A percentile compares a stretch with the other conserved stretches of the same genome.
phyloP scores from a whole-genome alignment of 495 filamentous ascomycete species.

The Penicillium cosmopolitanum region DNA sequence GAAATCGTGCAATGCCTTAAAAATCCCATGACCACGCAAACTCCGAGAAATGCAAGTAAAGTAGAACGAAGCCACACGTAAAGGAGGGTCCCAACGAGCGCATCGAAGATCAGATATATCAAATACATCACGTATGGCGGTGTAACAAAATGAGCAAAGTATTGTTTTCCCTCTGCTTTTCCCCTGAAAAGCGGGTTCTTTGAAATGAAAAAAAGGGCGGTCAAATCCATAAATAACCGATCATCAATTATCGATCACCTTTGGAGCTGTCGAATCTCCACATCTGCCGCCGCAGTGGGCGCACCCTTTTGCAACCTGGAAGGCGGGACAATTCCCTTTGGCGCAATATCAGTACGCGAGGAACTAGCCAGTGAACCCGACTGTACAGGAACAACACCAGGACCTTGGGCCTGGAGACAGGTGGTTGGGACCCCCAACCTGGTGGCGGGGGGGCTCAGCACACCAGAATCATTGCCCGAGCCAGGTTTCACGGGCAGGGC shows the following conservation, averaged over 20 bases:
- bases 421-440: not conserved
- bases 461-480: slow-evolving; percentile 1
- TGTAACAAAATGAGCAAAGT: too few relatives aligned
- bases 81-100: slow-evolving; percentile 1
- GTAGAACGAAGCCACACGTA: slow-evolving; percentile 12
- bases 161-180: too few relatives aligned
- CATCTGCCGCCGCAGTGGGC: slow-evolving; percentile 17
- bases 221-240: slow-evolving; percentile 4
- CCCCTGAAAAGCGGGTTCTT: too few relatives aligned
- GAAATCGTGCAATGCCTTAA: not conserved
- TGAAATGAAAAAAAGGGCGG: slow-evolving; percentile 6
- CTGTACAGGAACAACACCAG: not conserved
- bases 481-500: slow-evolving; percentile 19
- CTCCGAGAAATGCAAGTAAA: slow-evolving; percentile 14
- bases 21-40: slow-evolving; percentile 1
- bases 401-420: not conserved
- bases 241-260: slow-evolving; percentile 11
- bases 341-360: slow-evolving; percentile 34
- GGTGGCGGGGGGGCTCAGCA: slow-evolving; percentile 14
- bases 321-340: slow-evolving; percentile 8
- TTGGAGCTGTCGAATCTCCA: slow-evolving; percentile 36
- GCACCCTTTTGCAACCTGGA: slow-evolving; percentile 22
- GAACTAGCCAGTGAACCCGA: slow-evolving; percentile 35
- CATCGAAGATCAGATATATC: slow-evolving; percentile 10
- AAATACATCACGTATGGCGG: not conserved